These are phyloP conservation scores for Triangularia setosa DNA, from an alignment of 2,329 filamentous ascomycete genomes.

Conservation along the genomic window DNA sequence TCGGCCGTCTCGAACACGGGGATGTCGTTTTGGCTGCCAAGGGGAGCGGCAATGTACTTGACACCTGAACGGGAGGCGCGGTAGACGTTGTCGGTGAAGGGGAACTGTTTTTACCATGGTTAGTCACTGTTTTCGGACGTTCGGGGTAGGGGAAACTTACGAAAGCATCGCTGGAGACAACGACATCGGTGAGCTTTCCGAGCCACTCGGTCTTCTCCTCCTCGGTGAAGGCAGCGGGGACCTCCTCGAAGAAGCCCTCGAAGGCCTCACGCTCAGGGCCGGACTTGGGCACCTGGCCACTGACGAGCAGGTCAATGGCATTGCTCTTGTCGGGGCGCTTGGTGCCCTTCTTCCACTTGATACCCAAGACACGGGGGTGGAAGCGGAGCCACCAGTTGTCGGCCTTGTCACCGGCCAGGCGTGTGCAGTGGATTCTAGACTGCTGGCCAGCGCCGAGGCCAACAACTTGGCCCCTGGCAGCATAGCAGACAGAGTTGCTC, in stretches of 20 bases:
- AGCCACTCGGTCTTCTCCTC: conserved; percentile 87
- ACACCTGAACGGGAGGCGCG: conserved; percentile 81
- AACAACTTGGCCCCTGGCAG: conserved; percentile 86
- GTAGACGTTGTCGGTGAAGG: conserved; percentile 98
- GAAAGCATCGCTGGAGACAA: conserved; percentile 91
- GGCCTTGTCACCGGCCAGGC: conserved; percentile 93
- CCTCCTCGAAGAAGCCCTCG: conserved; percentile 84
- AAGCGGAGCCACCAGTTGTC: conserved; percentile 99
- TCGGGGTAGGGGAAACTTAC: conserved; percentile 49
- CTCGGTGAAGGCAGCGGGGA: conserved; percentile 74
- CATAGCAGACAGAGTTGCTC: conserved; percentile 98
- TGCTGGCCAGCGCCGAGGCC: conserved; percentile 96
- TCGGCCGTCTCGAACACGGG: conserved; percentile 85
- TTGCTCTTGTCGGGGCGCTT: conserved; percentile 98
- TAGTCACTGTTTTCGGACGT: background rate
- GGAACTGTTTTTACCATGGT: conserved; percentile 59
- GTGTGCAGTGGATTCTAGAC: conserved; percentile 96
- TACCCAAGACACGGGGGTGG: conserved; percentile 78
- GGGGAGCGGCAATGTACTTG: conserved; percentile 94
- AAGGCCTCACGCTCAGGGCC: conserved; percentile 83
- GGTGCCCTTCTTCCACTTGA: conserved; percentile 97
- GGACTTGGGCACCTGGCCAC: conserved; percentile 77
- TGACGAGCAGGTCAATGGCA: conserved; percentile 91
- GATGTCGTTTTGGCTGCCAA: conserved; percentile 80
- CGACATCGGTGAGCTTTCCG: conserved; percentile 74